Evolutionary conservation across 2,329 filamentous ascomycete species (phyloP), one percentile per base, ranked within the genome.

Genomic region (Trichophyton benhamiae): DNA sequence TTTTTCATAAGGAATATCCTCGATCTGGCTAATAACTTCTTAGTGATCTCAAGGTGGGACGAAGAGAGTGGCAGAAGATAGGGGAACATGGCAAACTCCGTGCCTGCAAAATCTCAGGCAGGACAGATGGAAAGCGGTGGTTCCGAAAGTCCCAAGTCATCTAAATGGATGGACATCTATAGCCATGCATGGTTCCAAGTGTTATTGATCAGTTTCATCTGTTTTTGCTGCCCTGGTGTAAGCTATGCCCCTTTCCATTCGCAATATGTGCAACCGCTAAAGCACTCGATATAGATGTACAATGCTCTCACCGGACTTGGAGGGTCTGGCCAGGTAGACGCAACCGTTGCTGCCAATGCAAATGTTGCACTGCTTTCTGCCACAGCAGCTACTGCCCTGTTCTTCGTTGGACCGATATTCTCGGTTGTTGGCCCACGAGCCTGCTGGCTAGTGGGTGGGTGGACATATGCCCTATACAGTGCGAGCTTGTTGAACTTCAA

Each of bases 171-270:
- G 15, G 53, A 46, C 22, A 44, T 77, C 58, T 78, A 77, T 65
- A 70, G 73, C 5, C 69, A 79, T 63, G 74, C 75, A 13, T 80
- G 77, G 78, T 75, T 76, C 48, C 78, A 80, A 66, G 78, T 80
- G 57, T 27, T 77, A 1, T 69, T 80, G 58, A 79, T 80, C 61
- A 77, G 76, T 67, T 71, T 79, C 58, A 79, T 80, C 59, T 79
- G 76, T 65, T 79, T 80, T 65, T 80, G 77, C 60, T 73, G 76
- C 38, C 77, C 77, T 4, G 75, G 75, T 13, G 75, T 76, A 69
- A 58, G 77, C 72, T 2, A 60, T 67, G 33, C 9, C n/a, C 20
- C 36, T 17, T 46, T 6, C 30, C 15, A 30, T 11, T 25, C 33
- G 64, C 44, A 22, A 13, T 46, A n/a, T 42, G 27, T 42, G 25